These are phyloP conservation scores for Boehmeria nivea DNA, from an alignment of 306 rosid species.

Conservation along the genomic window DNA sequence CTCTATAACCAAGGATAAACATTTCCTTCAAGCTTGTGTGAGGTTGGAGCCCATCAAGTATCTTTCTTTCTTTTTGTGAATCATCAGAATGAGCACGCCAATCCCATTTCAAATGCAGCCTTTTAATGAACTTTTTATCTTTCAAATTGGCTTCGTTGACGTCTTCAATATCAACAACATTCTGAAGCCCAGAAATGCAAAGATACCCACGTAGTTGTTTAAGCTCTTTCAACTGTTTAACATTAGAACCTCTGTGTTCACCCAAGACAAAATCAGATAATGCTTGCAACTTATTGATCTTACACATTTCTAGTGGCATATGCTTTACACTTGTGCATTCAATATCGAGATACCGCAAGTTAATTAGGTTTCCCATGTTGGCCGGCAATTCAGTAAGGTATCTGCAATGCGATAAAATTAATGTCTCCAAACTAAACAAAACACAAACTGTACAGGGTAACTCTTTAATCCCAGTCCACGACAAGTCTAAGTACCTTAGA, in stretches of 20 bases:
- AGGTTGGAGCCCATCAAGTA: conserved; percentile 13
- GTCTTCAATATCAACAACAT: conserved; percentile 3
- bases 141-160: conserved; percentile 9
- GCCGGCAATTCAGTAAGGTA: background rate
- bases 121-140: background rate
- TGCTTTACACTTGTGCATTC: background rate
- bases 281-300: background rate
- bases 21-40: conserved; percentile 11
- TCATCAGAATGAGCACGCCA: conserved; percentile 7
- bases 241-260: background rate
- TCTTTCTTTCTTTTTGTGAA: background rate
- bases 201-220: conserved; percentile 5
- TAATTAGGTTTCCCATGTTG: background rate
- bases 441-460: background rate
- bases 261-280: background rate
- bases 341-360: background rate
- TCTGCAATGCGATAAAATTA: background rate
- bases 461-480: background rate
- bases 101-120: conserved; percentile 17
- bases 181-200: background rate
- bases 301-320: background rate
- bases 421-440: background rate
- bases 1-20: background rate
- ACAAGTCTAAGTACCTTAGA: conserved; percentile 7
- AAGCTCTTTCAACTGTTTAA: background rate